Base-by-base conservation (phyloP, 139 green algal species). In the Chlorella sp. region DNA sequence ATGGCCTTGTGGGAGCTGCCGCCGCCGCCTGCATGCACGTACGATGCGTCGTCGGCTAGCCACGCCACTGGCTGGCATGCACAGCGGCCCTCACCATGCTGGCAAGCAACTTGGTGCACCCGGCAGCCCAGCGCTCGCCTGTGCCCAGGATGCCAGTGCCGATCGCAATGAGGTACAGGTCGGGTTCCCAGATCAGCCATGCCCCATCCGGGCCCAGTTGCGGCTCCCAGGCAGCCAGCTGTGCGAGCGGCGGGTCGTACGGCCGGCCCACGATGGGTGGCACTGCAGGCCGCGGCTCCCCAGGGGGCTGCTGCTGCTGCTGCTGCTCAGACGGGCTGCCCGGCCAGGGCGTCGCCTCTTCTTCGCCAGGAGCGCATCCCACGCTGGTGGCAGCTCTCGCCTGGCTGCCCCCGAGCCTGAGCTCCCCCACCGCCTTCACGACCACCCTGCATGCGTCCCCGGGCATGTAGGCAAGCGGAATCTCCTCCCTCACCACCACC, bases 401-500 rank as follows among this genome's bases (percentile, higher is more conserved):
- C 58, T 40, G 23, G 29, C 72, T 36, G 11, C 12, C 46, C 35
- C 42, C 38, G 15, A 65, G 35, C 29, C 55, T 17, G 23, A 87
- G 41, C 27, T 83, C 69, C 11, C 83, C 83, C 5, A 84, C 67
- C 17, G 71, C 79, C 27, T 74, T 74, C 23, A 87, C 67, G 7
- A 55, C 67, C 36, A 87, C 55, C 5, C 71, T 63, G n/a, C 51
- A 64, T 11, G 73, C 40, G 1, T 55, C 75, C 41, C 79, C 66
- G 7, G 83, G 79, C 36, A 84, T 65, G 55, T 87, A 87, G 5
- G 71, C 71, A 23, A 87, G 60, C 2, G 79, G 79, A 5, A 87
- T 38, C 62, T 87, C 83, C 58, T 85, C 83, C 14, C 45, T 15
- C 2, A 56, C 60, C 1, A 79, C 65, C 31, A 85, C 71, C 43